These are phyloP conservation scores for Aspergillus sp. DNA, from an alignment of 2,329 filamentous ascomycete species.

Conservation along the genomic window DNA sequence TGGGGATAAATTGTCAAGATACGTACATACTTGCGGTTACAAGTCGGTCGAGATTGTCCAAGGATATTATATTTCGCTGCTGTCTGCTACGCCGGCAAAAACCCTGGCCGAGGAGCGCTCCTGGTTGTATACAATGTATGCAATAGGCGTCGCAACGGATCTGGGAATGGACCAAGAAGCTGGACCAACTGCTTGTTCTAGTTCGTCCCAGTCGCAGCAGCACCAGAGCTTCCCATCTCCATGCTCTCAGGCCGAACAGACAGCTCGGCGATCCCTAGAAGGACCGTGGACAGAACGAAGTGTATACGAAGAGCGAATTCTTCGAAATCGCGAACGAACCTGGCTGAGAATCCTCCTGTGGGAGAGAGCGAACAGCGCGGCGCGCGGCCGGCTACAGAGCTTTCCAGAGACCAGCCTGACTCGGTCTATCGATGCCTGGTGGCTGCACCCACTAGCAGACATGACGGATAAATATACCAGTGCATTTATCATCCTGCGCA, in stretches of 20 bases:
- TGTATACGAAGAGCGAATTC: not conserved
- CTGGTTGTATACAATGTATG: slow-evolving; percentile 32
- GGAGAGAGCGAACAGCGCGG: slow-evolving; percentile 32
- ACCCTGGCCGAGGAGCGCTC: slow-evolving; percentile 26
- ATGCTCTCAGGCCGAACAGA: not conserved
- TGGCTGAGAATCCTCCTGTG: slow-evolving; percentile 33
- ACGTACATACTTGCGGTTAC: slow-evolving; percentile 28
- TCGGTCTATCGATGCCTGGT: slow-evolving; percentile 26
- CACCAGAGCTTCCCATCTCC: not conserved
- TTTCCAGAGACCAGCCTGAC: slow-evolving; percentile 32
- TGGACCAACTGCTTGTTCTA: not conserved
- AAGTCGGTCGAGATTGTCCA: slow-evolving; percentile 34
- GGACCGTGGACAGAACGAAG: not conserved
- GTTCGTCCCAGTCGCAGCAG: not conserved
- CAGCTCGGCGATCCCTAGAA: not conserved
- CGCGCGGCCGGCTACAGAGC: slow-evolving; percentile 23
- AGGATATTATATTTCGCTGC: slow-evolving; percentile 32
- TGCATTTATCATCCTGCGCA: slow-evolving; percentile 28
- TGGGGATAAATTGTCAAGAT: slow-evolving; percentile 28
- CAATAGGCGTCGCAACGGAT: slow-evolving; percentile 27
- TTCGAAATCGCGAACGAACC: slow-evolving; percentile 29
- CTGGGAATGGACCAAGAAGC: slow-evolving; percentile 25
- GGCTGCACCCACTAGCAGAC: slow-evolving; percentile 28
- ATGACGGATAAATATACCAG: slow-evolving; percentile 29
- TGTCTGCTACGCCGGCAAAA: slow-evolving; percentile 28